phyloP scores from a whole-genome alignment of 179 eudicot species.

The Spergularia azorica region DNA sequence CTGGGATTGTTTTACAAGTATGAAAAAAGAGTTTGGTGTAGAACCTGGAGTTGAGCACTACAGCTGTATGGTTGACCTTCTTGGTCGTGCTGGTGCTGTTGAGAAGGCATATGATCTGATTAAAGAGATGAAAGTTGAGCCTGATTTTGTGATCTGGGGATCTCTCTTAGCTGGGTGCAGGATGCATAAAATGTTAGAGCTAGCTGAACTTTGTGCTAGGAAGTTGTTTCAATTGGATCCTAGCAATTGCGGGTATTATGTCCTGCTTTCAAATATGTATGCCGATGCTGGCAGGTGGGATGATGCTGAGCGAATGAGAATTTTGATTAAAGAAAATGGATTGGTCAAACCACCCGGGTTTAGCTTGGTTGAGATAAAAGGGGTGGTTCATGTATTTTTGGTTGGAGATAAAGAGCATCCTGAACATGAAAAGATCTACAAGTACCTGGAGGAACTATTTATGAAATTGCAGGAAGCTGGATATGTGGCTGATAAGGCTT shows the following conservation, averaged over 20 bases:
- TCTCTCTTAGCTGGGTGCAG: slow-evolving; percentile 72
- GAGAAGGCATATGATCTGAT: slow-evolving; percentile 56
- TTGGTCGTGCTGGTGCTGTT: slow-evolving; percentile 60
- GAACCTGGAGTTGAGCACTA: slow-evolving; percentile 70
- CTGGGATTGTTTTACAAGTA: slow-evolving; percentile 53
- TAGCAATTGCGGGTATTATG: slow-evolving; percentile 66
- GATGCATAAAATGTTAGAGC: slow-evolving; percentile 64
- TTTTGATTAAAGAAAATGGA: slow-evolving; percentile 54
- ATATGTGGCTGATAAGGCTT: slow-evolving; percentile 56
- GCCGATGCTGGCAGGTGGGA: slow-evolving; percentile 81
- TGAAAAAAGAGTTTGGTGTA: slow-evolving; percentile 48
- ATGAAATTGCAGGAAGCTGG: slow-evolving; percentile 63
- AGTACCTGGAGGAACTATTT: slow-evolving; percentile 46
- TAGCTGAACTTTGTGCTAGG: slow-evolving; percentile 67
- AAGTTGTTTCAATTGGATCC: slow-evolving; percentile 63
- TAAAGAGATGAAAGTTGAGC: slow-evolving; percentile 55
- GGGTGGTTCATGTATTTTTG: slow-evolving; percentile 62
- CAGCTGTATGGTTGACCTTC: slow-evolving; percentile 79
- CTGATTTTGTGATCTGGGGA: slow-evolving; percentile 78
- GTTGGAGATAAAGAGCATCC: slow-evolving; percentile 82
- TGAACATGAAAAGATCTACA: slow-evolving; percentile 53
- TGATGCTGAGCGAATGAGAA: slow-evolving; percentile 65
- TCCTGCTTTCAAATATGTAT: slow-evolving; percentile 69
- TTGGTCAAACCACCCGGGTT: slow-evolving; percentile 68
- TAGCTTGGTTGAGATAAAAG: slow-evolving; percentile 61